Percentiles rank a stretch among this genome's conserved stretches.
phyloP scores from a whole-genome alignment of 2,329 filamentous ascomycete genomes.

The Epichloe glyceriae region DNA sequence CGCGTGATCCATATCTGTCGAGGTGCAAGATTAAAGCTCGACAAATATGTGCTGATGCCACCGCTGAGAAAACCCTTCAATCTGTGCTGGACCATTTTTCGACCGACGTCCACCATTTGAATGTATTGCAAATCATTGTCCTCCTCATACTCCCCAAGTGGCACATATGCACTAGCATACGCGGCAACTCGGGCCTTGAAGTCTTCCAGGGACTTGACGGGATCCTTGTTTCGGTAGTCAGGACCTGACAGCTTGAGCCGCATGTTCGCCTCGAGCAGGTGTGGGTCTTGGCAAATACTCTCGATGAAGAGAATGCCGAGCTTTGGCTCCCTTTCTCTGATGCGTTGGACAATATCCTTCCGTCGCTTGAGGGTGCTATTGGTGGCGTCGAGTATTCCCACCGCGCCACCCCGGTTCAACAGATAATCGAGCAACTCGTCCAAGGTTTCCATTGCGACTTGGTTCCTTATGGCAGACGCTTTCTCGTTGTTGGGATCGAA shows the following conservation, averaged over 20 bases:
- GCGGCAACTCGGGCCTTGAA: slow-evolving; percentile 87
- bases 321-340: slow-evolving; percentile 70
- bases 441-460: slow-evolving; percentile 82
- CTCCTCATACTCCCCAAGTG: slow-evolving; percentile 84
- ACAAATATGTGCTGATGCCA: slow-evolving; percentile 85
- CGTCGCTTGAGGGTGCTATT: slow-evolving; percentile 87
- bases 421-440: slow-evolving; percentile 90
- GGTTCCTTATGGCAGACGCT: slow-evolving; percentile 73
- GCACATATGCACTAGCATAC: slow-evolving; percentile 89
- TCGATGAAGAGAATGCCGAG: slow-evolving; percentile 92
- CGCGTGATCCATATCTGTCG: slow-evolving; percentile 97
- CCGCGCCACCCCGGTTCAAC: slow-evolving; percentile 65
- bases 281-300: slow-evolving; percentile 77
- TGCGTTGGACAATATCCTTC: slow-evolving; percentile 69
- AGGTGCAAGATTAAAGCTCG: slow-evolving; percentile 92
- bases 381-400: slow-evolving; percentile 92
- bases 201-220: slow-evolving; percentile 67
- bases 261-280: slow-evolving; percentile 89
- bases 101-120: slow-evolving; percentile 93
- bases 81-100: slow-evolving; percentile 84
- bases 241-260: slow-evolving; percentile 89
- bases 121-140: slow-evolving; percentile 86
- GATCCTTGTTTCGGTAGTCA: slow-evolving; percentile 92
- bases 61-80: slow-evolving; percentile 85
- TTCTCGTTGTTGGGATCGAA: slow-evolving; percentile 83